A percentile compares a stretch with the other conserved stretches of the same genome.
Conservation (phyloP, 2,329 filamentous ascomycete genomes). For the Fusarium pseudoanthophilum region DNA sequence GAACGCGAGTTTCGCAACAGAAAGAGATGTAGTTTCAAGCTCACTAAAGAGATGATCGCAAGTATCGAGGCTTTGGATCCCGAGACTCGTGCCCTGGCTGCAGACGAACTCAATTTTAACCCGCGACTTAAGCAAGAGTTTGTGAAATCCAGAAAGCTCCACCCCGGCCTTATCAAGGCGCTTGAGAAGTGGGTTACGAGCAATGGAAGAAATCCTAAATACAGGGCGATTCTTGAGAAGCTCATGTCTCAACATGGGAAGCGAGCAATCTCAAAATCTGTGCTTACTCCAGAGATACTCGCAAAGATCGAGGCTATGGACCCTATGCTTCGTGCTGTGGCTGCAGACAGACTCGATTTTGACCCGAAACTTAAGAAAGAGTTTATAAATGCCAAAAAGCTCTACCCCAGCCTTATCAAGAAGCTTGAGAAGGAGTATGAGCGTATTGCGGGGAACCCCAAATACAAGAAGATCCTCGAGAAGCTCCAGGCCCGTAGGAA, state of each 20-base stretch:
- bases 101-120: background rate
- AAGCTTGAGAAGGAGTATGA: constrained; percentile 10
- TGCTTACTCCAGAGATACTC: background rate
- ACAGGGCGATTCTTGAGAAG: background rate
- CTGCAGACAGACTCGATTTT: background rate
- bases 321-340: background rate
- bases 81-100: background rate
- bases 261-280: background rate
- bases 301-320: background rate
- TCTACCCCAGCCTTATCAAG: background rate
- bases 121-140: background rate
- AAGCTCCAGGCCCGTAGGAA: no score
- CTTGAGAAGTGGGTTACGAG: constrained; percentile 2
- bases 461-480: no score
- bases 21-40: background rate
- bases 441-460: background rate
- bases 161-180: background rate
- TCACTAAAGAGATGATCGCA: background rate
- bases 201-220: background rate
- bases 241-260: background rate
- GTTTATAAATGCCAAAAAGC: background rate
- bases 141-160: background rate
- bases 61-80: background rate
- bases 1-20: background rate
- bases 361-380: background rate